Evolutionary conservation across 768 basidiomycete genomes (phyloP), one percentile per base, ranked within the genome.

Genomic region (Baorangia bicolor): DNA sequence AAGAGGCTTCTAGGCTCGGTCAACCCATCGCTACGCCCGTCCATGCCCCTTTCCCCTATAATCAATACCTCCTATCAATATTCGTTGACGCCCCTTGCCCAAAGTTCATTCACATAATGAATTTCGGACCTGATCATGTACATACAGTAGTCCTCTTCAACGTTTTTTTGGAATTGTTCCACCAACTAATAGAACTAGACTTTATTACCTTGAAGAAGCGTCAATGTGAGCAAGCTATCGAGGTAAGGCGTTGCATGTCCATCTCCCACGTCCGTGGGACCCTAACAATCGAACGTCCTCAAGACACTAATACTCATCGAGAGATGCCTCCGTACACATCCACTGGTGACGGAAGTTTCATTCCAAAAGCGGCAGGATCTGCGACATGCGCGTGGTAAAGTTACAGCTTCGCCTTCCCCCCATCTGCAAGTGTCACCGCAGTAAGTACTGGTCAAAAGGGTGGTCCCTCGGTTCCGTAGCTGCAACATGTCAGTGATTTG

Each of bases 401-500:
- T 40, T 76, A 91, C 42, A 90, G 68, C 69, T 82, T 90, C 2
- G 87, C 78, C 73, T 87, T 90, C 23, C 73, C 71, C 51, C 64
- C 65, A 27, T 78, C 76, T 13, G 64, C 70, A 5, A 93, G 75
- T 0, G 94, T 98, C 0, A 81, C 96, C 9, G 90, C 94, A 0
- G 94, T n/a, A n/a, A n/a, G n/a, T 93, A 2, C 86, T 85, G 6
- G 88, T 78, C 45, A 98, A 72, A 18, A 90, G 92, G 0, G 79
- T 74, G 0, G 85, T 73, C 45, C 83, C 79, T 30, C 93, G 92
- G 90, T 73, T 93, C 97, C 25, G 87, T 83, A 49, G 76, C 95
- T 98, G 45, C n/a, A n/a, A n/a, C n/a, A n/a, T n/a, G n/a, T n/a
- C n/a, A n/a, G n/a, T n/a, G n/a, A n/a, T n/a, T n/a, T n/a, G n/a